A percentile compares a stretch with the other conserved stretches of the same genome.
phyloP scores from a whole-genome alignment of 2,329 filamentous ascomycete genomes.

The Talaromyces atroroseus region DNA sequence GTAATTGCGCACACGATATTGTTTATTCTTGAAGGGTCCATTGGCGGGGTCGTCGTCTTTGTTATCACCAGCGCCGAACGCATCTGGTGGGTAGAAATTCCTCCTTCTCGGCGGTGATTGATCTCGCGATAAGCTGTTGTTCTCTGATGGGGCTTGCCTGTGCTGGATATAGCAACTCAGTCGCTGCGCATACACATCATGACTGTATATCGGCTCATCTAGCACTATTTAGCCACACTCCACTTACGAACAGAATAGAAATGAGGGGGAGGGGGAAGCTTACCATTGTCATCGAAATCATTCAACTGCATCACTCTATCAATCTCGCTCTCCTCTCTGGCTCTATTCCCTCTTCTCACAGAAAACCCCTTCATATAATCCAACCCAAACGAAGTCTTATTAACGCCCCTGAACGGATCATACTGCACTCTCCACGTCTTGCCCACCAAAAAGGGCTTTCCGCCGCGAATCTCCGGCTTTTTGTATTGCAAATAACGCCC shows the following conservation, averaged over 20 bases:
- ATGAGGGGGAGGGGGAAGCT: not conserved
- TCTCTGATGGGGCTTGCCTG: constrained; percentile 36
- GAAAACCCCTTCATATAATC: constrained; percentile 48
- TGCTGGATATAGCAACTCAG: constrained; percentile 48
- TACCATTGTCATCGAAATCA: constrained; percentile 40
- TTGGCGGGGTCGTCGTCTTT: constrained; percentile 25
- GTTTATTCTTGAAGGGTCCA: constrained; percentile 26
- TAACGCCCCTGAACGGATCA: constrained; percentile 49
- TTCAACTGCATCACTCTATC: constrained; percentile 49
- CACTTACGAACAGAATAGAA: not conserved
- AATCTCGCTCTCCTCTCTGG: constrained; percentile 17
- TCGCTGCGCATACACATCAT: constrained; percentile 48
- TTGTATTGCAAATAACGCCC: constrained; percentile 46
- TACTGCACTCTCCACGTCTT: constrained; percentile 47
- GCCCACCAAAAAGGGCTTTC: constrained; percentile 48
- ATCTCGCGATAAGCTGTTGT: constrained; percentile 9
- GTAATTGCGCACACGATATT: constrained; percentile 38
- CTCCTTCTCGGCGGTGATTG: constrained; percentile 24
- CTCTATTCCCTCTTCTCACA: constrained; percentile 13
- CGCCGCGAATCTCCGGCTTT: constrained; percentile 43
- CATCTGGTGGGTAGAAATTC: constrained; percentile 44
- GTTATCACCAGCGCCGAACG: constrained; percentile 36
- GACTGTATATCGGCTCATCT: constrained; percentile 42
- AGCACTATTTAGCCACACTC: constrained; percentile 3
- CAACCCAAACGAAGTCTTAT: constrained; percentile 45